These are phyloP conservation scores for Periconia digitata DNA, from an alignment of 2,329 filamentous ascomycete genomes.

Conservation along the genomic window DNA sequence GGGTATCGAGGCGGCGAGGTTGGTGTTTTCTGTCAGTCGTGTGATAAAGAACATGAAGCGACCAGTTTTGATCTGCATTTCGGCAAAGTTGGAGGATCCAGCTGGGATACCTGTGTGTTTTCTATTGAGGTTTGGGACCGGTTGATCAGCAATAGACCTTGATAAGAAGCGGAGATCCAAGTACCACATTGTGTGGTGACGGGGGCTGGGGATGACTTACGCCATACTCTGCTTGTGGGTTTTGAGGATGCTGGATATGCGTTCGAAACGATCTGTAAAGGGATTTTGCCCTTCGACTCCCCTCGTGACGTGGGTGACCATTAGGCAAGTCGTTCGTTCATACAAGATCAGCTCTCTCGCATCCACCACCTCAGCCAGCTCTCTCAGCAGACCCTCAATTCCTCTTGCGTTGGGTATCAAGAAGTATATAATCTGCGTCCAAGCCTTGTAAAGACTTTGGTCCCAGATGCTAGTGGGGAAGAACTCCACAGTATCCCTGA, in stretches of 20 bases:
- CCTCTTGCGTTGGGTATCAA: constrained; percentile 89
- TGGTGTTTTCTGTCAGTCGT: constrained; percentile 96
- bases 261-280: constrained; percentile 89
- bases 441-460: constrained; percentile 95
- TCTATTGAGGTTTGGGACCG: too few species aligned
- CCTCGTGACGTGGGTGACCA: constrained; percentile 88
- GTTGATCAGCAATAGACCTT: too few species aligned
- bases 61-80: constrained; percentile 78
- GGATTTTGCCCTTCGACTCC: constrained; percentile 77
- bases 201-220: constrained; percentile 42
- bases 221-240: constrained; percentile 85
- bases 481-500: constrained; percentile 70
- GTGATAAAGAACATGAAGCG: constrained; percentile 93
- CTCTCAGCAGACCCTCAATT: constrained; percentile 82
- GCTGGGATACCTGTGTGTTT: constrained; percentile 80
- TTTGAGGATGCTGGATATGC: constrained; percentile 96
- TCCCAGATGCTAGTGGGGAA: constrained; percentile 99
- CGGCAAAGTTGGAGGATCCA: constrained; percentile 76
- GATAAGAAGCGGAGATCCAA: constrained; percentile 39
- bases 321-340: constrained; percentile 92
- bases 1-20: constrained; percentile 87
- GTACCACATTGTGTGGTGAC: too few species aligned
- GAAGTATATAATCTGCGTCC: constrained; percentile 97
- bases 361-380: constrained; percentile 81
- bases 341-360: constrained; percentile 94